Conservation (phyloP, 2,329 filamentous ascomycete genomes). For the Cordyceps cateniannulata region DNA sequence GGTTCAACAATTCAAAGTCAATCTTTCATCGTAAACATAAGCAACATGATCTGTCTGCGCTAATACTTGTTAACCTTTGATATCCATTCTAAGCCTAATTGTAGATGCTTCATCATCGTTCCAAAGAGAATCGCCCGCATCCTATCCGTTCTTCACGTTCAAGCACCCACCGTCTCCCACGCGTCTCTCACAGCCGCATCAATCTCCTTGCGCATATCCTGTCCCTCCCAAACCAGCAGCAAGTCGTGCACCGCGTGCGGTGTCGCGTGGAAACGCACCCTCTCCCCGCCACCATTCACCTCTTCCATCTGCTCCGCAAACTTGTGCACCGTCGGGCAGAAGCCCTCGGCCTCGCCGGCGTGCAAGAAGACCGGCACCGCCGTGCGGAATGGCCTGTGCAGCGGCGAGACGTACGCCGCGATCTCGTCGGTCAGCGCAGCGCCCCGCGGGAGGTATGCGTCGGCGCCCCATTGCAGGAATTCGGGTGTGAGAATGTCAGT, state of each 20-base stretch:
- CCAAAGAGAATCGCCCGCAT: too few species aligned
- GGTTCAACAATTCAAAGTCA: too few species aligned
- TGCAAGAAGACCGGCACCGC: slow-evolving; percentile 10
- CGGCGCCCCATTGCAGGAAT: slow-evolving; percentile 12
- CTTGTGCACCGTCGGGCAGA: not conserved
- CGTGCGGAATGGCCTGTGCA: slow-evolving; percentile 3
- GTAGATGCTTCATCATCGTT: too few species aligned
- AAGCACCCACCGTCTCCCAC: not conserved
- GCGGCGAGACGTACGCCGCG: slow-evolving; percentile 4
- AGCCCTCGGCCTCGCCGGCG: slow-evolving; percentile 8
- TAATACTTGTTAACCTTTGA: too few species aligned
- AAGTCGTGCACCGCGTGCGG: slow-evolving; percentile 6
- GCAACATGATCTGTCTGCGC: too few species aligned
- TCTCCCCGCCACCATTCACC: not conserved
- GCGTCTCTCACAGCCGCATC: not conserved
- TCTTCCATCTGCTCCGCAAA: slow-evolving; percentile 6
- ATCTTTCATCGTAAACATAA: too few species aligned
- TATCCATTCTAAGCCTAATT: too few species aligned
- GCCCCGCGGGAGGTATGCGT: not conserved
- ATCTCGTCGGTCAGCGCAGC: not conserved
- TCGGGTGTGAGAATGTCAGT: not conserved
- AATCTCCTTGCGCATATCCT: slow-evolving; percentile 3
- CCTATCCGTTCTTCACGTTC: not conserved
- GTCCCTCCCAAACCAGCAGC: not conserved
- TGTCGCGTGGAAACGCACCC: not conserved